Conservation (phyloP, 345 rosid species). For the Eucalyptus virginea region DNA sequence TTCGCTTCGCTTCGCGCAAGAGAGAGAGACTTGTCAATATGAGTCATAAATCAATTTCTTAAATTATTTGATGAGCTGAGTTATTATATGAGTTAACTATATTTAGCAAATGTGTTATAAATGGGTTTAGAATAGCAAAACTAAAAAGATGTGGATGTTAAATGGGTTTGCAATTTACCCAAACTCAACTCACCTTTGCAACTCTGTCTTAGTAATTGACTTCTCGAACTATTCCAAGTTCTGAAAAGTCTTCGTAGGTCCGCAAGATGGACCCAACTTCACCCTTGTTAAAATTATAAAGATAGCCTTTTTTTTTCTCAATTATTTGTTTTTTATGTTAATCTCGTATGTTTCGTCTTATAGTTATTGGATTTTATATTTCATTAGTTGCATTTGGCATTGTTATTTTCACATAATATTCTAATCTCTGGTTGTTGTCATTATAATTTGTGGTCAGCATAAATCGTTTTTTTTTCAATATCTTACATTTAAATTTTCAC, state of each 20-base stretch:
- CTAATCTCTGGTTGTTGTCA: background rate
- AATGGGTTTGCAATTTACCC: too few relatives aligned
- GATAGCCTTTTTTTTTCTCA: background rate
- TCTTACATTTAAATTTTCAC: background rate
- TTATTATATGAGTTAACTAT: background rate
- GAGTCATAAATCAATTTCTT: too few relatives aligned
- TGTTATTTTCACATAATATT: background rate
- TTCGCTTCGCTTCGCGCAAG: background rate
- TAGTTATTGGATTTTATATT: background rate
- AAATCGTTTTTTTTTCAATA: too few relatives aligned
- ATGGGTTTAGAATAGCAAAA: background rate
- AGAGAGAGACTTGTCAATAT: background rate
- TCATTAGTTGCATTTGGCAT: background rate
- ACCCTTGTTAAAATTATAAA: background rate
- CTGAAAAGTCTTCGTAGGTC: background rate
- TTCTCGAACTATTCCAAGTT: background rate
- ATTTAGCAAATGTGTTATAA: too few relatives aligned
- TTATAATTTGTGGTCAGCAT: background rate
- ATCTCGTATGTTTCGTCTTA: too few relatives aligned
- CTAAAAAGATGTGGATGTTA: too few relatives aligned
- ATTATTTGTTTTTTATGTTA: too few relatives aligned
- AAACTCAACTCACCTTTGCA: background rate
- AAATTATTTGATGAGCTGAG: background rate
- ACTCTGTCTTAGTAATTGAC: background rate
- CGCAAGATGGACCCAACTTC: fast-evolving